Evolutionary conservation across 345 rosid species (phyloP).

Genomic region (Eucalyptus cloeziana): DNA sequence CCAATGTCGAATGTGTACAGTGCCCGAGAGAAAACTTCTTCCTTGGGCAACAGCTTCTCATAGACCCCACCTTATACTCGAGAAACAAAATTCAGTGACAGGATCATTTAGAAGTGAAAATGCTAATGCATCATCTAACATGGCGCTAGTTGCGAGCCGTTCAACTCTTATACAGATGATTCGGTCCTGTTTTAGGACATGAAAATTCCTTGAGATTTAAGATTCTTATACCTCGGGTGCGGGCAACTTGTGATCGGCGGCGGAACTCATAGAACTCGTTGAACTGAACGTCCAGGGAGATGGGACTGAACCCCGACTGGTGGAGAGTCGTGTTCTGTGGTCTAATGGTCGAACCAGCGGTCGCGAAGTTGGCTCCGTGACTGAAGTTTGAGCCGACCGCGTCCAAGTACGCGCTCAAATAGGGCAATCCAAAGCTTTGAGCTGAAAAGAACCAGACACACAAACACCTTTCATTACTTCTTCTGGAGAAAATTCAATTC

Average conservation of each 20-base stretch:
- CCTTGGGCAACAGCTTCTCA: constrained; percentile 34
- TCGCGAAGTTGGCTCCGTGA: constrained; percentile 88
- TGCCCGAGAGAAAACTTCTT: constrained; percentile 30
- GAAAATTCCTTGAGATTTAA: background rate
- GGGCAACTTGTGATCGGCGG: constrained; percentile 43
- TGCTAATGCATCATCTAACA: background rate
- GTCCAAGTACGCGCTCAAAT: constrained; percentile 67
- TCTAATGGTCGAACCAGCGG: constrained; percentile 81
- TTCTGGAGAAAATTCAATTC: background rate
- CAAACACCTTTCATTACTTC: background rate
- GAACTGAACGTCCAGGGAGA: constrained; percentile 63
- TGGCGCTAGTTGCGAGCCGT: background rate
- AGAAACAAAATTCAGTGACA: background rate
- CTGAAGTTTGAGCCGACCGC: constrained; percentile 70
- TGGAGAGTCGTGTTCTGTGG: constrained; percentile 58
- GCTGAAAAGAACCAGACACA: constrained; percentile 20
- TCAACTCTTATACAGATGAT: background rate
- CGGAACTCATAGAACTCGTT: constrained; percentile 43
- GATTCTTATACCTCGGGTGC: constrained; percentile 17
- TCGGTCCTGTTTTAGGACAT: background rate
- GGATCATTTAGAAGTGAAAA: background rate
- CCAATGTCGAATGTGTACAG: constrained; percentile 62
- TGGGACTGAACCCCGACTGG: constrained; percentile 78
- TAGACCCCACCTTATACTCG: constrained; percentile 17
- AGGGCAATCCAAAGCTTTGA: constrained; percentile 40